Conservation (phyloP, 23 red algal species). For the Gracilaria vermiculophylla region DNA sequence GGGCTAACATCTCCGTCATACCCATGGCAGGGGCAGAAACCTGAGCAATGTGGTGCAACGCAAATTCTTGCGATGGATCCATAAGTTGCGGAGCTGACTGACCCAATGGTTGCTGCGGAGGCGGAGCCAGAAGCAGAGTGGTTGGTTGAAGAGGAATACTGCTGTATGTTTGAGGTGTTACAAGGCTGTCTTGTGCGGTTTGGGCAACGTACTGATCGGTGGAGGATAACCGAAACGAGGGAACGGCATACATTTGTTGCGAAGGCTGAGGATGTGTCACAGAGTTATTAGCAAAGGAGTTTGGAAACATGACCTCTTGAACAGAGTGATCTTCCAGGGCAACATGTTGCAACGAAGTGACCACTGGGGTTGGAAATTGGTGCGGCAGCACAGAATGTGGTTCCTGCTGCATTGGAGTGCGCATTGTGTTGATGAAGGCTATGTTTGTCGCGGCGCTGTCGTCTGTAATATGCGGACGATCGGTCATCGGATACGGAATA, state of each 20-base stretch:
- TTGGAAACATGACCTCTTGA: background rate
- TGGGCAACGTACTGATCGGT: background rate
- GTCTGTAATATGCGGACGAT: background rate
- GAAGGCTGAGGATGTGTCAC: background rate
- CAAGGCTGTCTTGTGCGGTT: background rate
- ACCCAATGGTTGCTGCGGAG: conserved; percentile 13
- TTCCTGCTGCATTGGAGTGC: background rate
- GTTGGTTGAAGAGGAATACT: background rate
- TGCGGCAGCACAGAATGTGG: background rate
- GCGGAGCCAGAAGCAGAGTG: conserved; percentile 13
- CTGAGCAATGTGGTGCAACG: conserved; percentile 22
- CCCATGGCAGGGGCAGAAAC: background rate
- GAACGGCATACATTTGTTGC: background rate
- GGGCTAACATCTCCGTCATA: conserved; percentile 31
- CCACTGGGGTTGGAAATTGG: background rate
- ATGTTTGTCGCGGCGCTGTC: background rate
- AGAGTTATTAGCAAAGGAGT: conserved; percentile 9
- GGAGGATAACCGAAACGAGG: conserved; percentile 4
- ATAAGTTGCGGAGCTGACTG: conserved; percentile 8
- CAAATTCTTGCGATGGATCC: conserved; percentile 17
- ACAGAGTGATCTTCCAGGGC: background rate
- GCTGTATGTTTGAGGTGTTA: background rate
- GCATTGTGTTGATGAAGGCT: background rate
- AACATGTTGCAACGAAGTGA: background rate
- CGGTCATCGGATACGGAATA: background rate